Conservation (phyloP, 306 rosid genomes). For the Rubus idaeus region DNA sequence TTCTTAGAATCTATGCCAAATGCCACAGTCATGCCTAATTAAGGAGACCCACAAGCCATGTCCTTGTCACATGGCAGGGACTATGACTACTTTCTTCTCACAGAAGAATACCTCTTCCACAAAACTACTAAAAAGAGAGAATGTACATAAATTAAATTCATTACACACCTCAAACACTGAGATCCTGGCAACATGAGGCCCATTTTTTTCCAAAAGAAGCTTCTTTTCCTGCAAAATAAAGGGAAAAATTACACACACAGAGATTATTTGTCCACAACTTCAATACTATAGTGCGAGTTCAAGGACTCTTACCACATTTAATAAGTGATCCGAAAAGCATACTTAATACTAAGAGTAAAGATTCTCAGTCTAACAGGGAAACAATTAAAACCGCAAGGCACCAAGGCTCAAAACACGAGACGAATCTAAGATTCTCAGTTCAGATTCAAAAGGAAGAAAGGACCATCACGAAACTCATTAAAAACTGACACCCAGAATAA, state of each 20-base stretch:
- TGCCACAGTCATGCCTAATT: not conserved
- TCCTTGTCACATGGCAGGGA: not conserved
- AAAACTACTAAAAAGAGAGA: conserved; percentile 13
- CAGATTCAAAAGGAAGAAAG: too few species aligned
- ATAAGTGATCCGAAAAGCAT: not conserved
- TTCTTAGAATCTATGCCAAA: not conserved
- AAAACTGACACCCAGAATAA: too few species aligned
- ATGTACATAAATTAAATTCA: conserved; percentile 5
- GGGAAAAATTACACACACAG: not conserved
- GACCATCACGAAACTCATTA: too few species aligned
- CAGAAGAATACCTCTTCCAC: not conserved
- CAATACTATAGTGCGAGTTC: not conserved
- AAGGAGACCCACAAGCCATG: not conserved
- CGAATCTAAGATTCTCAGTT: too few species aligned
- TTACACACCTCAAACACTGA: conserved; percentile 81
- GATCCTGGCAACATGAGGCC: conserved; percentile 78
- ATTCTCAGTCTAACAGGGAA: too few species aligned
- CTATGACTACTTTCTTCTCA: not conserved
- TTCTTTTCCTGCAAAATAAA: conserved; percentile 69
- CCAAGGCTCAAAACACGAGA: too few species aligned
- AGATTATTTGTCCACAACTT: not conserved
- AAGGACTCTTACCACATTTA: not conserved
- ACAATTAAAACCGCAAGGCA: too few species aligned
- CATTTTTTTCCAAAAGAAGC: conserved; percentile 77
- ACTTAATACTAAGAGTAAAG: too few species aligned